Conservation (phyloP, 352 stramenopile genomes). For the Phytophthora pistaciae region DNA sequence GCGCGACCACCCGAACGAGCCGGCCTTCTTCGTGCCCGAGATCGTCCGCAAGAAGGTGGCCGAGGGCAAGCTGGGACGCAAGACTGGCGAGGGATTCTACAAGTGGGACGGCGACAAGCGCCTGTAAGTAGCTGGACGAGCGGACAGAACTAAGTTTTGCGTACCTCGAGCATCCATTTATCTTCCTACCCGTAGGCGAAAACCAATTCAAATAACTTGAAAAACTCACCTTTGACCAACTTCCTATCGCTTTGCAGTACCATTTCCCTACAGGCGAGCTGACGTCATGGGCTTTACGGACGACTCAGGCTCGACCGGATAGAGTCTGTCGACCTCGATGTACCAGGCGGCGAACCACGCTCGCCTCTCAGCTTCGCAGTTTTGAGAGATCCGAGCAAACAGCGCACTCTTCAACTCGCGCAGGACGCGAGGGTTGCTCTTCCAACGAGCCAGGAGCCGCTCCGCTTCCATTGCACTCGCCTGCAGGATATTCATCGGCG, state of each 20-base stretch:
- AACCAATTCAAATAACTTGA: slow-evolving; percentile 11
- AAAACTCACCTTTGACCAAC: slow-evolving; percentile 5
- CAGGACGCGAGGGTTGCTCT: slow-evolving; percentile 25
- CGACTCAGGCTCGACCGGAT: slow-evolving; percentile 21
- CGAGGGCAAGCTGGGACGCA: slow-evolving; percentile 95
- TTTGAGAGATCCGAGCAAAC: slow-evolving; percentile 57
- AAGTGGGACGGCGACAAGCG: slow-evolving; percentile 91
- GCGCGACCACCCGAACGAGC: slow-evolving; percentile 95
- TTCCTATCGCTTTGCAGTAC: neutral
- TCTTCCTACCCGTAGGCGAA: neutral
- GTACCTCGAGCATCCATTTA: slow-evolving; percentile 10
- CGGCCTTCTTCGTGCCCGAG: slow-evolving; percentile 95
- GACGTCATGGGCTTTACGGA: neutral
- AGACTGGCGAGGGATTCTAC: slow-evolving; percentile 98
- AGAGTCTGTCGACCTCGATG: slow-evolving; percentile 54
- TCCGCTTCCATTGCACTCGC: slow-evolving; percentile 53
- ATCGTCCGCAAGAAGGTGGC: slow-evolving; percentile 93
- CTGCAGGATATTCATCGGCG: slow-evolving; percentile 52
- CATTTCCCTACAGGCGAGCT: slow-evolving; percentile 31
- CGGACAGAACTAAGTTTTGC: slow-evolving; percentile 3
- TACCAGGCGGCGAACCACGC: slow-evolving; percentile 73
- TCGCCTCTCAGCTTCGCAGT: slow-evolving; percentile 69
- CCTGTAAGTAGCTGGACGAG: slow-evolving; percentile 43
- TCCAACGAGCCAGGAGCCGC: slow-evolving; percentile 36
- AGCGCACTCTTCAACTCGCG: slow-evolving; percentile 48